Conservation (phyloP, 176 grass and related monocot species). For the Triticum monococcum region DNA sequence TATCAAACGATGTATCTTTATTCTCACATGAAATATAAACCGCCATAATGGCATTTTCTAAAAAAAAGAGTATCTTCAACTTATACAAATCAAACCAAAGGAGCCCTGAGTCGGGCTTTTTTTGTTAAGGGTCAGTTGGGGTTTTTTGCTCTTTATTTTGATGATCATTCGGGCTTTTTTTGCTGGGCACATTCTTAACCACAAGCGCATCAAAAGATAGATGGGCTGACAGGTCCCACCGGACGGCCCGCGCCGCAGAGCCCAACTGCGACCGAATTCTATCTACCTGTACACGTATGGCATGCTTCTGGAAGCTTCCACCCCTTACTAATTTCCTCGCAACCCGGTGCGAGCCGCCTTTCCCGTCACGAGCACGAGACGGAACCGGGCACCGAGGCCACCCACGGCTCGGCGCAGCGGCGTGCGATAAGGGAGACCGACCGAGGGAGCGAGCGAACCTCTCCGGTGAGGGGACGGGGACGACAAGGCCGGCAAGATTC, state of each 20-base stretch:
- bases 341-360: background rate
- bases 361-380: background rate
- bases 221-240: background rate
- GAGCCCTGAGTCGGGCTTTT: too few relatives aligned
- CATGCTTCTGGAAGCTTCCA: conserved; percentile 51
- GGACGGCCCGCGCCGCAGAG: background rate
- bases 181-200: too few relatives aligned
- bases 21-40: too few relatives aligned
- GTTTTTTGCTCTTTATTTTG: too few relatives aligned
- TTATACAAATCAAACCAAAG: too few relatives aligned
- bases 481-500: conserved; percentile 38
- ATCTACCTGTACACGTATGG: too few relatives aligned
- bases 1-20: too few relatives aligned
- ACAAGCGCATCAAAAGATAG: too few relatives aligned
- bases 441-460: background rate
- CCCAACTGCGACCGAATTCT: background rate
- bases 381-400: background rate
- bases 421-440: background rate
- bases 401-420: background rate
- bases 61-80: too few relatives aligned
- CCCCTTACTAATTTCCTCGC: background rate
- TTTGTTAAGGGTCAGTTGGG: too few relatives aligned
- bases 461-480: background rate
- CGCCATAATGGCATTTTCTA: too few relatives aligned
- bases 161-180: too few relatives aligned